phyloP scores from a whole-genome alignment of 352 stramenopile species.

The Aphanomyces cochlioides region DNA sequence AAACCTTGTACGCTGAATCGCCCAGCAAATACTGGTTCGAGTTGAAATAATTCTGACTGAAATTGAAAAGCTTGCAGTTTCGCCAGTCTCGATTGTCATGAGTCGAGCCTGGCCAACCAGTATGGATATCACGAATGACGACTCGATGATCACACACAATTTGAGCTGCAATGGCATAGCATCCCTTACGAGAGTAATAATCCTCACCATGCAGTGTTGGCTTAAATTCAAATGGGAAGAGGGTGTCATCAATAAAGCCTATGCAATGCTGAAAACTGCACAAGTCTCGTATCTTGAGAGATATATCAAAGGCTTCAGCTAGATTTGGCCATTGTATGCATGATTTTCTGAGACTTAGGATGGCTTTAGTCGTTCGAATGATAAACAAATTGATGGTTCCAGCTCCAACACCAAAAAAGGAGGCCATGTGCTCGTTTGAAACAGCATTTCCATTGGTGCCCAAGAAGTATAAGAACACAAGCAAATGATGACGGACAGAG shows the following conservation, averaged over 20 bases:
- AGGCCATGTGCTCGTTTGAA: constrained; percentile 6
- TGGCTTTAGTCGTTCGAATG: neutral
- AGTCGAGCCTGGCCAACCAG: constrained; percentile 35
- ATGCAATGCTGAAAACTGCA: constrained; percentile 35
- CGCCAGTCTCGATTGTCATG: too few species aligned
- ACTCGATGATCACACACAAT: constrained; percentile 35
- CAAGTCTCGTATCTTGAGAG: neutral
- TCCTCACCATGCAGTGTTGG: constrained; percentile 32
- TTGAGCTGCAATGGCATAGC: constrained; percentile 32
- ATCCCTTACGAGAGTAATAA: constrained; percentile 36
- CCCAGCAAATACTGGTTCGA: constrained; percentile 34
- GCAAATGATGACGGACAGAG: neutral
- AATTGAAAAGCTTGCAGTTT: too few species aligned
- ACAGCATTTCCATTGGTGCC: constrained; percentile 7
- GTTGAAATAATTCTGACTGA: too few species aligned
- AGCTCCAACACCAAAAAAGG: constrained; percentile 5
- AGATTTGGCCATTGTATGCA: constrained; percentile 6
- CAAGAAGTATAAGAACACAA: constrained; percentile 10
- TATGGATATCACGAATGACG: constrained; percentile 28
- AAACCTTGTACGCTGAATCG: constrained; percentile 37
- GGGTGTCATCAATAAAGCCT: constrained; percentile 34
- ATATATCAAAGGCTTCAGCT: neutral
- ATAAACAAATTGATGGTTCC: constrained; percentile 8
- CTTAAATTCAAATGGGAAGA: constrained; percentile 34
- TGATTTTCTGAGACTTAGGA: neutral